A percentile compares a stretch with the other conserved stretches of the same genome.
Conservation (phyloP, 495 filamentous ascomycete species). For the Talaromyces adpressus region DNA sequence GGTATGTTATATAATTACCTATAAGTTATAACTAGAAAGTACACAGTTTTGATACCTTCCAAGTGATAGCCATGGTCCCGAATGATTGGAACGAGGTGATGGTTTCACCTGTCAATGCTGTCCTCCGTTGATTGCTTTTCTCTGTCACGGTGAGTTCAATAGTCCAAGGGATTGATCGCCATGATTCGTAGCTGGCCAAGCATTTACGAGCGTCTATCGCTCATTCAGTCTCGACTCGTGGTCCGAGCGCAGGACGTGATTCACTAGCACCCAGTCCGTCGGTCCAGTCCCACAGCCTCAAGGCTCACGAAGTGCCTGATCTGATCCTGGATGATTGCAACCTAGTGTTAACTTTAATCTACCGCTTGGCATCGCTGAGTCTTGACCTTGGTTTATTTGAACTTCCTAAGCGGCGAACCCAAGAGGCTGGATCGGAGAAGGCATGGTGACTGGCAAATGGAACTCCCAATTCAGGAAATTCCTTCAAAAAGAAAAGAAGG, state of each 20-base stretch:
- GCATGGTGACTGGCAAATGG: not conserved
- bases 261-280: not conserved
- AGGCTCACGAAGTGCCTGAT: not conserved
- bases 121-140: not conserved
- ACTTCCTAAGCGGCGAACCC: not conserved
- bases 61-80: not conserved
- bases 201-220: not conserved
- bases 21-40: not conserved
- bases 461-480: not conserved
- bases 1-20: not conserved
- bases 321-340: not conserved
- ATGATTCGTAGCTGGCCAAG: not conserved
- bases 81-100: not conserved
- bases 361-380: not conserved
- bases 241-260: not conserved
- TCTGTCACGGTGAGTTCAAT: not conserved
- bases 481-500: not conserved
- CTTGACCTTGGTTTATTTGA: not conserved
- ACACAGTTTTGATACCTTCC: not conserved
- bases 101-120: not conserved
- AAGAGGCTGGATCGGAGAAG: not conserved
- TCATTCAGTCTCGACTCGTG: too few species aligned
- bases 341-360: not conserved
- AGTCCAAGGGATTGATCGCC: not conserved
- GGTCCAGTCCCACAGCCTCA: too few species aligned